Percentiles rank a stretch among this genome's conserved stretches.
These are phyloP conservation scores for Globisporangium paroecandrum DNA, from an alignment of 352 stramenopile genomes.

Conservation along the genomic window DNA sequence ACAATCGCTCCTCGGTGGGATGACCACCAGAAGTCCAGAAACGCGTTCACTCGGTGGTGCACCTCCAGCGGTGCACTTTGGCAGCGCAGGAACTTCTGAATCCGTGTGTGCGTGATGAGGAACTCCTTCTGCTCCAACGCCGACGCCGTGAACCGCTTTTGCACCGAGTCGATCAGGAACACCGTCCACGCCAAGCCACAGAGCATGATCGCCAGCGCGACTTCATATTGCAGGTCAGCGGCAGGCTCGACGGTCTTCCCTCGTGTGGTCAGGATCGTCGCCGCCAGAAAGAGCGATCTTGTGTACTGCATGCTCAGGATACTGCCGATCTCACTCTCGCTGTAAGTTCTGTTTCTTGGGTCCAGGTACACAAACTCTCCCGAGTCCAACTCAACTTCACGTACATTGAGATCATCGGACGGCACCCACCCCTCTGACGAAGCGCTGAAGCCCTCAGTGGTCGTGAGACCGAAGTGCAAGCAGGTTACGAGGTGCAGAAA, in stretches of 20 bases:
- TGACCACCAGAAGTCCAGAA: conserved; percentile 47
- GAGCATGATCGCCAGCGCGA: conserved; percentile 37
- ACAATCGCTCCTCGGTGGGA: conserved; percentile 35
- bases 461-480: conserved; percentile 29
- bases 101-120: conserved; percentile 25
- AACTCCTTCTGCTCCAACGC: conserved; percentile 41
- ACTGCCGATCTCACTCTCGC: conserved; percentile 9
- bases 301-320: conserved; percentile 26
- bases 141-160: conserved; percentile 40
- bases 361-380: conserved; percentile 15
- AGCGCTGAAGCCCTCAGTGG: conserved; percentile 29
- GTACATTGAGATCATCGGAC: conserved; percentile 20
- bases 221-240: conserved; percentile 25
- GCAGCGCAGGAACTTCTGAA: conserved; percentile 36
- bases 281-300: conserved; percentile 25
- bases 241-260: conserved; percentile 29
- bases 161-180: conserved; percentile 37
- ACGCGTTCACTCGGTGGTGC: conserved; percentile 34
- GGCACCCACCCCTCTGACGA: conserved; percentile 27
- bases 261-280: conserved; percentile 21
- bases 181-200: conserved; percentile 36
- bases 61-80: conserved; percentile 32
- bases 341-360: conserved; percentile 15
- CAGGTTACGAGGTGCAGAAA: conserved; percentile 32
- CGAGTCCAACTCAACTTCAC: conserved; percentile 5